Conservation (phyloP, 1,139 yeast species). For the Hansenula sp. region DNA sequence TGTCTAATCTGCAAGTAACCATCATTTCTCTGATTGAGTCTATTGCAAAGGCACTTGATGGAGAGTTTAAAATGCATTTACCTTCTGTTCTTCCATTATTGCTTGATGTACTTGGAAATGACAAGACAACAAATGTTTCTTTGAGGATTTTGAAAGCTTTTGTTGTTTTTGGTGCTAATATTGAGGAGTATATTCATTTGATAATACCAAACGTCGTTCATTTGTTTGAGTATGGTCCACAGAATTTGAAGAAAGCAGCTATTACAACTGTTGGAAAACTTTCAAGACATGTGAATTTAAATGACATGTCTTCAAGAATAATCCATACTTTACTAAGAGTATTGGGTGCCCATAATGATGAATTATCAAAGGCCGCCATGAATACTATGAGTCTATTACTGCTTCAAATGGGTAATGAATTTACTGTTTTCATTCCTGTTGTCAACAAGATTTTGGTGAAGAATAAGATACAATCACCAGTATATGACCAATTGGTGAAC, state of each 20-base stretch:
- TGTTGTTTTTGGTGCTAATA: conserved; percentile 83
- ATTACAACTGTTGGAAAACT: conserved; percentile 82
- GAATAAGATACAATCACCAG: conserved; percentile 63
- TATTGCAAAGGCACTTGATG: conserved; percentile 80
- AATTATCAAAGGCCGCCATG: conserved; percentile 59
- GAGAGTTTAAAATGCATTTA: conserved; percentile 83
- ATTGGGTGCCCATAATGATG: conserved; percentile 54
- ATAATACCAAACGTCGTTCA: conserved; percentile 80
- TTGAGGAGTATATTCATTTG: conserved; percentile 85
- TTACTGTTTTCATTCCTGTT: conserved; percentile 82
- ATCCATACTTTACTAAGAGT: conserved; percentile 83
- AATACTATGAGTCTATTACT: conserved; percentile 78
- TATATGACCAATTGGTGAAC: conserved; percentile 76
- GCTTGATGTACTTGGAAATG: conserved; percentile 75
- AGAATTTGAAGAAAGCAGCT: conserved; percentile 61
- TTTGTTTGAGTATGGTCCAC: conserved; percentile 68
- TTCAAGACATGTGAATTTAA: conserved; percentile 66
- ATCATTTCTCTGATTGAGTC: conserved; percentile 80
- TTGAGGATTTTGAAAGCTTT: conserved; percentile 77
- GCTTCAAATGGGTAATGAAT: conserved; percentile 79
- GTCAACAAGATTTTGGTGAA: conserved; percentile 66
- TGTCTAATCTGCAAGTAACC: conserved; percentile 67
- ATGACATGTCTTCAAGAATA: conserved; percentile 88
- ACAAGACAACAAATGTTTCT: conserved; percentile 65
- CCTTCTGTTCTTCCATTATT: conserved; percentile 75